A percentile compares a stretch with the other conserved stretches of the same genome.
Conservation (phyloP, 2,329 filamentous ascomycete species). For the Mariannaea sp. region DNA sequence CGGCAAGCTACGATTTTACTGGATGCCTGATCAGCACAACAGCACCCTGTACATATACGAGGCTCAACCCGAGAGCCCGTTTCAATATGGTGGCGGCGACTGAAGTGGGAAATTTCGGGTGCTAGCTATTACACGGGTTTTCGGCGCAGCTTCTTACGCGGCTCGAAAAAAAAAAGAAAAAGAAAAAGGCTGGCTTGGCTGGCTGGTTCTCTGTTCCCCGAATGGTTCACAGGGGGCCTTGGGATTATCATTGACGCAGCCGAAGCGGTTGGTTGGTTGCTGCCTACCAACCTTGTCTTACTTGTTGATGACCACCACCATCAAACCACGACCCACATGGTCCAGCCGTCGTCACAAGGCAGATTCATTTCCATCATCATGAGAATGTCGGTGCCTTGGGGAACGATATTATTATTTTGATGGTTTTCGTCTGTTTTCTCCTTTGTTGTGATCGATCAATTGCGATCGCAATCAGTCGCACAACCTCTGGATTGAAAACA, state of each 20-base stretch:
- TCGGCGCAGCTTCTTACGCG: no score
- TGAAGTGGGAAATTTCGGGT: no score
- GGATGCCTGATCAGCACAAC: constrained; percentile 53
- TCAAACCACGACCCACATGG: constrained; percentile 7
- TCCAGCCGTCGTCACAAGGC: constrained; percentile 16
- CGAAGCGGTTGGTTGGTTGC: no score
- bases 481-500: no score
- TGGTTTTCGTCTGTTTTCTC: not conserved
- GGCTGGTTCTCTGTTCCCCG: no score
- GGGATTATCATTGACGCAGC: no score
- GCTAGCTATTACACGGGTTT: no score
- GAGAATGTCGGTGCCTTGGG: constrained; percentile 25
- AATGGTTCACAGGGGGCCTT: no score
- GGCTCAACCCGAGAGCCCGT: constrained; percentile 37
- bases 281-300: constrained; percentile 25
- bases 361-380: constrained; percentile 13
- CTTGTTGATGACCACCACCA: constrained; percentile 6
- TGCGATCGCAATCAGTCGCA: no score
- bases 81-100: constrained; percentile 27
- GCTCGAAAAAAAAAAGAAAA: no score
- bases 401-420: not conserved
- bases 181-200: no score
- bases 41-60: constrained; percentile 55
- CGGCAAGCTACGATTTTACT: constrained; percentile 52
- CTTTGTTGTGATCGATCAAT: not conserved